Conservation (phyloP, 2,329 filamentous ascomycete genomes). For the Chaetomium sp. region DNA sequence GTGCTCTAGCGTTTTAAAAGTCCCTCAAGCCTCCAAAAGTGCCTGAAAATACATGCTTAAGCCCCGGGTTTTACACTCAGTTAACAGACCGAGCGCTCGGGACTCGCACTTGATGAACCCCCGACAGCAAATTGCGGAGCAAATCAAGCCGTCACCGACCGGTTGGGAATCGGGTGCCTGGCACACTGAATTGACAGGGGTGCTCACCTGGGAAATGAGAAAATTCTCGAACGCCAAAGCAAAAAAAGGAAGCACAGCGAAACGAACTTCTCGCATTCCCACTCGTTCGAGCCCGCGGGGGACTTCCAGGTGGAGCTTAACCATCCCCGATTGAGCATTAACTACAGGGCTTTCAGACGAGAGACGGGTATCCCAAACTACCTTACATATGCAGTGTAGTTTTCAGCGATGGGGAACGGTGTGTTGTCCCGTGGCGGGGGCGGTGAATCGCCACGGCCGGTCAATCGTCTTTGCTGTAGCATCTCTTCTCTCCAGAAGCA, state of each 20-base stretch:
- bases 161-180: not conserved
- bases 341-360: not conserved
- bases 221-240: conserved; percentile 12
- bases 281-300: not conserved
- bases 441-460: not conserved
- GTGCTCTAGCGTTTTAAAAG: not conserved
- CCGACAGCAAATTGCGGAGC: conserved; percentile 13
- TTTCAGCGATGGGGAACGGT: not conserved
- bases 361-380: not conserved
- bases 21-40: not conserved
- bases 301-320: not conserved
- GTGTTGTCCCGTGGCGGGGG: not conserved
- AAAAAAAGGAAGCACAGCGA: conserved; percentile 9
- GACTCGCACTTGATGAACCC: conserved; percentile 22
- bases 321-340: not conserved
- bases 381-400: not conserved
- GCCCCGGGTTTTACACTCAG: too few species aligned
- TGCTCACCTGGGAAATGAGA: conserved; percentile 6
- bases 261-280: not conserved
- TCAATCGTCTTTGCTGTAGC: not conserved
- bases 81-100: conserved; percentile 25
- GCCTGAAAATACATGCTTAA: not conserved
- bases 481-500: not conserved
- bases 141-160: conserved; percentile 15
- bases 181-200: not conserved